phyloP scores from a whole-genome alignment of 2,329 filamentous ascomycete genomes.

The Tolypocladium cylindrosporum region DNA sequence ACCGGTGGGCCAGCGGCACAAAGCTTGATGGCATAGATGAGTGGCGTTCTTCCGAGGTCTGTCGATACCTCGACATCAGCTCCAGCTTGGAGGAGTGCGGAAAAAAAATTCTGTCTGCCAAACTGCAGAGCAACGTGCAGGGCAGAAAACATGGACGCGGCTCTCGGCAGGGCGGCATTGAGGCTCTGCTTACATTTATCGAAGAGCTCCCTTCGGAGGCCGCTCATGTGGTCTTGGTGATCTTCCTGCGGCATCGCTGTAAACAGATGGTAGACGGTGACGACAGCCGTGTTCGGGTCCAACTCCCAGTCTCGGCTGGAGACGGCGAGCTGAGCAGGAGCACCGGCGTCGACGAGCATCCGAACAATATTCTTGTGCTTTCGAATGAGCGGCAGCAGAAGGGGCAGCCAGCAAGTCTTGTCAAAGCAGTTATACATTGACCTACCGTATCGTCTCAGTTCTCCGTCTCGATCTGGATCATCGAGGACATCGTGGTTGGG shows the following conservation, averaged over 20 bases:
- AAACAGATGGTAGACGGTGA: not conserved
- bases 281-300: not conserved
- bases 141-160: not conserved
- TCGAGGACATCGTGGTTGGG: not conserved
- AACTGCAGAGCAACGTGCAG: not conserved
- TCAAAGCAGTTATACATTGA: not conserved
- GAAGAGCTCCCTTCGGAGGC: not conserved
- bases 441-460: not conserved
- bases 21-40: not conserved
- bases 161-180: not conserved
- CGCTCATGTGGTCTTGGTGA: not conserved
- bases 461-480: too few species aligned
- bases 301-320: not conserved
- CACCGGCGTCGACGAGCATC: not conserved
- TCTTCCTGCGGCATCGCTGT: not conserved
- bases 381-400: not conserved
- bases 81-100: not conserved
- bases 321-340: not conserved
- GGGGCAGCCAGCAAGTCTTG: not conserved
- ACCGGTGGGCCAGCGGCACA: not conserved
- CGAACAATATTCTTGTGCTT: not conserved
- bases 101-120: not conserved
- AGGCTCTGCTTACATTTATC: not conserved
- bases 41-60: not conserved
- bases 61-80: not conserved